Base-by-base conservation (phyloP, 2,329 filamentous ascomycete species). In the Ilyonectria robusta region DNA sequence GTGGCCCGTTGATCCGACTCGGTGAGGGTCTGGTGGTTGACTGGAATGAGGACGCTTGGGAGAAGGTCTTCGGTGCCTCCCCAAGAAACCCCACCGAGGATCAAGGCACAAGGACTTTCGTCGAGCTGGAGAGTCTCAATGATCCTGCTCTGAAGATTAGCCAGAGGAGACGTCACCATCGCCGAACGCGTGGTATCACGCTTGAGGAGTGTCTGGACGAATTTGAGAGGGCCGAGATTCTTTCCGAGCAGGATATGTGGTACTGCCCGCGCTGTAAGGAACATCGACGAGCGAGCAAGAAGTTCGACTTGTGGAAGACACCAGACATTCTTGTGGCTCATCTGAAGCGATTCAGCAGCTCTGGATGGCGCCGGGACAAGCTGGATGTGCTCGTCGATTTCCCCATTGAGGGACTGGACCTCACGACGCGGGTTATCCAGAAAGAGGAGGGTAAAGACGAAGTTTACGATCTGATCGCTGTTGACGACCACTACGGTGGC, bases 251-350 rank as follows among this genome's bases (percentile, higher is more conserved):
- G 77, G 97, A 99, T 78, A 95, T 94, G 67, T 99, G 96, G 96
- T 98, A 97, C 79, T 99, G 96, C 78, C 95, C 94, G 63, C 90
- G 94, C 33, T 99, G 96, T 86, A 98, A 98, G 80, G 94, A 97
- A 75, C 92, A 97, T 76, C 91, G 94, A 17, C 91, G 94, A 67
- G 96, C 96, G 21, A 95, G 92, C 82, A 99, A 99, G 85, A 98
- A 96, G 76, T 94, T 99, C 59, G 95, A 98, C 77, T 88, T 99
- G 19, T 99, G 96, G 96, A 98, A 95, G 77, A 92, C 93, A 2
- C 96, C 96, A 1, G 96, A 99, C 79, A 97, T 98, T 68, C 87
- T 99, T 17, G 92, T 98, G 48, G 92, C 98, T 68, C 96, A 99
- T 78, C 86, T 99, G 56, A 99, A 99, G 85, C 91, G 96, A 7